Conservation (phyloP, 1,284 basidiomycete genomes). For the Melampsora larici-populina region DNA sequence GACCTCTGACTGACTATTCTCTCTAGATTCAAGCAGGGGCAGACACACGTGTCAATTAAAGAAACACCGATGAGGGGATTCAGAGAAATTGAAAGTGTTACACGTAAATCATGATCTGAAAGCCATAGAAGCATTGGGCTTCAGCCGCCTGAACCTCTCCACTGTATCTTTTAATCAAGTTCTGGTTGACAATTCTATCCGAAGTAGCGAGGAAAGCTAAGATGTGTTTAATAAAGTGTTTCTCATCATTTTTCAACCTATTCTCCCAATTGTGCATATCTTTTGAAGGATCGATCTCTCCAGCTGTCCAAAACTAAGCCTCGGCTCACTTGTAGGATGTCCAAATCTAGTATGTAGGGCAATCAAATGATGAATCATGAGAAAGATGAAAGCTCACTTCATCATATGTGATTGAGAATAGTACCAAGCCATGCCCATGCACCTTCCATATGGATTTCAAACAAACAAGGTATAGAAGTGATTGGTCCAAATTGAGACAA, state of each 20-base stretch:
- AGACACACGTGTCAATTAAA: background rate
- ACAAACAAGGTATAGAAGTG: too few species aligned
- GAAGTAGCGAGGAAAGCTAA: slow-evolving; percentile 96
- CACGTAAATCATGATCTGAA: slow-evolving; percentile 93
- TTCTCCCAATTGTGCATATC: slow-evolving; percentile 86
- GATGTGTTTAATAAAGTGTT: slow-evolving; percentile 92
- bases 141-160: slow-evolving; percentile 91
- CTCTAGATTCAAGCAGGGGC: slow-evolving; percentile 56
- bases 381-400: slow-evolving; percentile 61
- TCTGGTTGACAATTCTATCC: slow-evolving; percentile 97
- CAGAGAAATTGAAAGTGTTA: background rate
- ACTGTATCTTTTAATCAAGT: slow-evolving; percentile 90
- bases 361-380: background rate
- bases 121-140: slow-evolving; percentile 96
- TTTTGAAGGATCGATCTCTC: slow-evolving; percentile 95
- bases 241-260: slow-evolving; percentile 86
- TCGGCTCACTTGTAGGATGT: slow-evolving; percentile 84
- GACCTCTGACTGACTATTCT: slow-evolving; percentile 93
- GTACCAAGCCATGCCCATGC: slow-evolving; percentile 67
- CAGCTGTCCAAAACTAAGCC: slow-evolving; percentile 90
- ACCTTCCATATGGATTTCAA: slow-evolving; percentile 56
- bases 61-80: background rate
- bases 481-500: too few species aligned
- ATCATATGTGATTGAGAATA: slow-evolving; percentile 90
- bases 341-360: slow-evolving; percentile 77